Percentiles rank a stretch among this genome's conserved stretches.
These are phyloP conservation scores for Penicillium psychrofluorescens DNA, from an alignment of 495 filamentous ascomycete genomes.

Conservation along the genomic window DNA sequence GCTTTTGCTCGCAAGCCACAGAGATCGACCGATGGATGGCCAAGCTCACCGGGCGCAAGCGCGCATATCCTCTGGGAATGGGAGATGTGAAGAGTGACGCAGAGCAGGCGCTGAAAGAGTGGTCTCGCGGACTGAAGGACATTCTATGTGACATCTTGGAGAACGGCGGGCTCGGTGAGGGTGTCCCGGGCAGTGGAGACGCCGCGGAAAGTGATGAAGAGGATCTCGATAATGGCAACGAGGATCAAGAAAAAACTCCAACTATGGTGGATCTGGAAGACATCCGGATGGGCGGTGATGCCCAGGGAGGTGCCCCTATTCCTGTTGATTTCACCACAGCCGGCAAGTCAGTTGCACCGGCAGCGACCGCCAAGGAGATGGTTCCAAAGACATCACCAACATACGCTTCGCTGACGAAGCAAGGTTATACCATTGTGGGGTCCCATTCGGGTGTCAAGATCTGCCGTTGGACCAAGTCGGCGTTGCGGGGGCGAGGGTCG, in stretches of 20 bases:
- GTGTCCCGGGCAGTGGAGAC: constrained; percentile 73
- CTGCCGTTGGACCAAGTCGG: constrained; percentile 97
- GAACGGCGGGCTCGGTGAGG: constrained; percentile 67
- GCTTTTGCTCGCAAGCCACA: constrained; percentile 84
- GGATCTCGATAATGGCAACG: constrained; percentile 38
- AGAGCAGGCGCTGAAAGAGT: constrained; percentile 58
- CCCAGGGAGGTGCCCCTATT: constrained; percentile 40
- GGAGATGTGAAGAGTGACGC: constrained; percentile 76
- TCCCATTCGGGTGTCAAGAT: constrained; percentile 96
- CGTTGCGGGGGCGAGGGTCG: constrained; percentile 86
- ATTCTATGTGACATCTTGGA: constrained; percentile 54
- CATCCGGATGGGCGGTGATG: constrained; percentile 51
- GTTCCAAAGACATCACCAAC: constrained; percentile 86
- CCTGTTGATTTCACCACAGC: constrained; percentile 83
- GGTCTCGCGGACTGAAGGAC: constrained; percentile 67
- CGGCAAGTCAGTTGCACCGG: constrained; percentile 35
- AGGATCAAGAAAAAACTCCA: constrained; percentile 29
- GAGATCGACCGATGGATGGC: constrained; percentile 94
- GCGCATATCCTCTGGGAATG: constrained; percentile 79
- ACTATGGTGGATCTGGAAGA: constrained; percentile 76
- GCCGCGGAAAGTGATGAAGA: constrained; percentile 79
- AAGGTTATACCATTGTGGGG: constrained; percentile 91
- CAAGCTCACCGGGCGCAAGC: constrained; percentile 71
- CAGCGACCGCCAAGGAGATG: constrained; percentile 67
- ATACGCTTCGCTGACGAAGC: constrained; percentile 80